Evolutionary conservation across 768 basidiomycete genomes (phyloP).

Genomic region (Strobilomyces dryophilus): DNA sequence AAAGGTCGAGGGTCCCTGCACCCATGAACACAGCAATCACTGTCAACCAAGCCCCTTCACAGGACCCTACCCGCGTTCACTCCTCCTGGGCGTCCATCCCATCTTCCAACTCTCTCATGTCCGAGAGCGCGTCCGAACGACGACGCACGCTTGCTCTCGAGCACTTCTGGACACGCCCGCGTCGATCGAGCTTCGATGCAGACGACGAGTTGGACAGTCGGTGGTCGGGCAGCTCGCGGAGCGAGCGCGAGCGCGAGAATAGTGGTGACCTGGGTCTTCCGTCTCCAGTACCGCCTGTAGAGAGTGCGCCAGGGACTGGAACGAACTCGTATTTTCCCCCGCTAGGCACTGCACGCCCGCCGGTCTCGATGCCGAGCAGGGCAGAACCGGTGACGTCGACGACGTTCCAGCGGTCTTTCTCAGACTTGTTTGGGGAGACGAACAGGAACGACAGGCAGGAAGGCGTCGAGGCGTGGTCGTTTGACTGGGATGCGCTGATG

Average conservation of each 20-base stretch:
- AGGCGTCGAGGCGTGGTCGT: constrained; percentile 9
- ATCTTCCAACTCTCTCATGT: constrained; percentile 38
- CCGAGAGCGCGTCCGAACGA: constrained; percentile 43
- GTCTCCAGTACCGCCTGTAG: constrained; percentile 14
- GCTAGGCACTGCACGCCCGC: background rate
- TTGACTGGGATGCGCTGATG: constrained; percentile 18
- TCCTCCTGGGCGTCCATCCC: constrained; percentile 30
- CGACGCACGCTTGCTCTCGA: constrained; percentile 36
- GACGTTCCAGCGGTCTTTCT: constrained; percentile 20
- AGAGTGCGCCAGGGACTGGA: constrained; percentile 10
- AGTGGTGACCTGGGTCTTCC: constrained; percentile 5
- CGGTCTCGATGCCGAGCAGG: constrained; percentile 2
- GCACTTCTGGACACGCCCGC: constrained; percentile 26
- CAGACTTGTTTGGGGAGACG: constrained; percentile 20
- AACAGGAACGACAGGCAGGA: constrained; percentile 7
- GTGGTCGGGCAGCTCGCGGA: constrained; percentile 18
- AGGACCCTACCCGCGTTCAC: constrained; percentile 17
- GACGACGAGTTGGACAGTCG: constrained; percentile 24
- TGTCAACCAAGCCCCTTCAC: constrained; percentile 6
- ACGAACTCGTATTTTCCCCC: constrained; percentile 7
- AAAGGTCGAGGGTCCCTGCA: constrained; percentile 14
- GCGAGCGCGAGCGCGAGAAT: constrained; percentile 13
- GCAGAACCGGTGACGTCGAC: constrained; percentile 5
- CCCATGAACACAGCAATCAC: constrained; percentile 6
- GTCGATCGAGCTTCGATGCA: constrained; percentile 20